phyloP scores from a whole-genome alignment of 2,329 filamentous ascomycete species.

The Fusarium concolor region DNA sequence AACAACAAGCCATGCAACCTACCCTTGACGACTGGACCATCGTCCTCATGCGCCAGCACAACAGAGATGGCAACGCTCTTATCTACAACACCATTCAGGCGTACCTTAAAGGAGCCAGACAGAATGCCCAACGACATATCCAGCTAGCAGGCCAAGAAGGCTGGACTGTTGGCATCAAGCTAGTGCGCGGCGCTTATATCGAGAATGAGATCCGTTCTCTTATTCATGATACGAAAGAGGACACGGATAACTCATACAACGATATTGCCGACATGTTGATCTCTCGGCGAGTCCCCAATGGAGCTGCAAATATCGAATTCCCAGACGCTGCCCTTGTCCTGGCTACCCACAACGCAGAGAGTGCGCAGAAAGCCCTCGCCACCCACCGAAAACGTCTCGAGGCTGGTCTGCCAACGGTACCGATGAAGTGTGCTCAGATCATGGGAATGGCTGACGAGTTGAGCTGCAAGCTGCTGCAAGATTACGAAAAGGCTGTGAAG shows the following conservation, averaged over 20 bases:
- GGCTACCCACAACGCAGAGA: conserved; percentile 63
- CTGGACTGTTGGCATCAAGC: conserved; percentile 66
- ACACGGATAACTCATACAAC: conserved; percentile 65
- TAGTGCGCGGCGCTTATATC: conserved; percentile 68
- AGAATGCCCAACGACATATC: conserved; percentile 59
- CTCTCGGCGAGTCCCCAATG: conserved; percentile 46
- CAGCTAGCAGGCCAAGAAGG: conserved; percentile 57
- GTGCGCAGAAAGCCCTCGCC: conserved; percentile 55
- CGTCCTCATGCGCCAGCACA: conserved; percentile 53
- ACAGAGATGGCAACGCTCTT: conserved; percentile 49
- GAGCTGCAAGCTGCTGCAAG: conserved; percentile 60
- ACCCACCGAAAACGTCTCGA: conserved; percentile 56
- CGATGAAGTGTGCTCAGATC: conserved; percentile 63
- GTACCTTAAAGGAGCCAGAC: conserved; percentile 62
- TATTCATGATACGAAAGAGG: conserved; percentile 64
- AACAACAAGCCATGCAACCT: conserved; percentile 57
- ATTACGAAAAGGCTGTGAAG: conserved; percentile 38
- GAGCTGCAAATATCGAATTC: conserved; percentile 46
- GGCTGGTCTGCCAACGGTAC: conserved; percentile 45
- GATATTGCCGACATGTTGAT: conserved; percentile 60
- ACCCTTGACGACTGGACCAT: conserved; percentile 51
- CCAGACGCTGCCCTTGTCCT: conserved; percentile 62
- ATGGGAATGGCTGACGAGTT: conserved; percentile 70
- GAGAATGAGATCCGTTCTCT: conserved; percentile 59
- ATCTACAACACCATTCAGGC: conserved; percentile 66